A percentile compares a stretch with the other conserved stretches of the same genome.
Evolutionary conservation across 441 rosid species (phyloP).

Genomic region (Eutrema salsugineum): DNA sequence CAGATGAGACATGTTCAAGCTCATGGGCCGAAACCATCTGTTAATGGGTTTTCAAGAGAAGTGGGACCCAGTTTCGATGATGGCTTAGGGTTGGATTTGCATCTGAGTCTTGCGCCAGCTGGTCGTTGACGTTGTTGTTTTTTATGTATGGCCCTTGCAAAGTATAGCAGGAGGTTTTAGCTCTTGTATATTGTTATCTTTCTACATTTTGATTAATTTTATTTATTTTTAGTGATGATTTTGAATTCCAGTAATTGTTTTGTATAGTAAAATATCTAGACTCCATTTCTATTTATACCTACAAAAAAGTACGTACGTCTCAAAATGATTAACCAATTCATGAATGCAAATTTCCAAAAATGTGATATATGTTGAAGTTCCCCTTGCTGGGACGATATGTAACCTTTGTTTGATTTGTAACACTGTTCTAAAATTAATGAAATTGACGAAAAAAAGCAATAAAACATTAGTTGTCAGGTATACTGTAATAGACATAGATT

Average conservation of each 20-base stretch:
- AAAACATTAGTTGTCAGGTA: neutral
- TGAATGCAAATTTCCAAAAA: neutral
- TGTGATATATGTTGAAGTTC: neutral
- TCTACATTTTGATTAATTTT: slow-evolving; percentile 29
- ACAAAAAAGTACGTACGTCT: neutral
- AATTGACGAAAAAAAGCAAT: too few species aligned
- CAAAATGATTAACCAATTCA: neutral
- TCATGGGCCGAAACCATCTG: slow-evolving; percentile 43
- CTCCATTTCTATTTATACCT: neutral
- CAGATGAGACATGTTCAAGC: slow-evolving; percentile 33
- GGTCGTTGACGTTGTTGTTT: slow-evolving; percentile 39
- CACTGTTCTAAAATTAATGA: too few species aligned
- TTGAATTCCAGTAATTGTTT: neutral
- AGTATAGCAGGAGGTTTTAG: neutral
- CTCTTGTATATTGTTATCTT: slow-evolving; percentile 48
- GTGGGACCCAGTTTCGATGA: slow-evolving; percentile 68
- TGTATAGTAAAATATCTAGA: neutral
- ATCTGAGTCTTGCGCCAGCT: slow-evolving; percentile 89
- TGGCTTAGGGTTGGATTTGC: slow-evolving; percentile 75
- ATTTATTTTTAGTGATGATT: slow-evolving; percentile 11
- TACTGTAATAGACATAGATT: neutral
- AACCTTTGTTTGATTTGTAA: too few species aligned
- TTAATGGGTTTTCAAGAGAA: slow-evolving; percentile 61
- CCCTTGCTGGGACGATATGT: too few species aligned
- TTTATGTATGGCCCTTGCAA: neutral